These are phyloP conservation scores for Talaromyces atroroseus DNA, from an alignment of 2,329 filamentous ascomycete genomes.

Conservation along the genomic window DNA sequence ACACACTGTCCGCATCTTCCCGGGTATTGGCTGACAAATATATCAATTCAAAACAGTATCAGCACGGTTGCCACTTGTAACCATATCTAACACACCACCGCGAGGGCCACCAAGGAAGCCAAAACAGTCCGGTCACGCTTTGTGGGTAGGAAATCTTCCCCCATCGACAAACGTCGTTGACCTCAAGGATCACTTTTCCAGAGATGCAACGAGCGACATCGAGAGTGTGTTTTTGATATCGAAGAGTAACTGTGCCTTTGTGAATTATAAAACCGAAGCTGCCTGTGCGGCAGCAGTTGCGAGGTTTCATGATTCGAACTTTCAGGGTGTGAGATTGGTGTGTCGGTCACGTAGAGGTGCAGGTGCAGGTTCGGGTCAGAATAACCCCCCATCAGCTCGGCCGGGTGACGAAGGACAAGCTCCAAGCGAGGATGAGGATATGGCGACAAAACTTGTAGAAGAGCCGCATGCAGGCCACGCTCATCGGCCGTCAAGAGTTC, in stretches of 20 bases:
- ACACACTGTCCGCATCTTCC: neutral
- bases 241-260: slow-evolving; percentile 95
- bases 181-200: slow-evolving; percentile 86
- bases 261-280: slow-evolving; percentile 81
- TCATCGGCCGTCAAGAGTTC: slow-evolving; percentile 34
- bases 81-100: slow-evolving; percentile 41
- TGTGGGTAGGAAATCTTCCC: slow-evolving; percentile 94
- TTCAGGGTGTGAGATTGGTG: slow-evolving; percentile 78
- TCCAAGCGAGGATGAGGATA: slow-evolving; percentile 17
- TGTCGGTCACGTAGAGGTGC: slow-evolving; percentile 67
- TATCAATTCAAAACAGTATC: neutral
- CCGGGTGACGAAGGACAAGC: slow-evolving; percentile 16
- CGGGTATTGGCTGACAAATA: neutral
- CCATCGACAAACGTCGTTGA: slow-evolving; percentile 74
- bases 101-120: slow-evolving; percentile 63
- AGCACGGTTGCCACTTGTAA: slow-evolving; percentile 5
- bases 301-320: slow-evolving; percentile 84
- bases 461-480: neutral
- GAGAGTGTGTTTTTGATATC: slow-evolving; percentile 92
- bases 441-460: slow-evolving; percentile 4
- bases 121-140: slow-evolving; percentile 71
- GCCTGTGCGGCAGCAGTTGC: slow-evolving; percentile 71
- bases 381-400: slow-evolving; percentile 23
- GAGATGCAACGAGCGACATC: slow-evolving; percentile 66
- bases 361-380: slow-evolving; percentile 42